Conservation (phyloP, 2,329 filamentous ascomycete genomes). For the Whalleya microplaca region DNA sequence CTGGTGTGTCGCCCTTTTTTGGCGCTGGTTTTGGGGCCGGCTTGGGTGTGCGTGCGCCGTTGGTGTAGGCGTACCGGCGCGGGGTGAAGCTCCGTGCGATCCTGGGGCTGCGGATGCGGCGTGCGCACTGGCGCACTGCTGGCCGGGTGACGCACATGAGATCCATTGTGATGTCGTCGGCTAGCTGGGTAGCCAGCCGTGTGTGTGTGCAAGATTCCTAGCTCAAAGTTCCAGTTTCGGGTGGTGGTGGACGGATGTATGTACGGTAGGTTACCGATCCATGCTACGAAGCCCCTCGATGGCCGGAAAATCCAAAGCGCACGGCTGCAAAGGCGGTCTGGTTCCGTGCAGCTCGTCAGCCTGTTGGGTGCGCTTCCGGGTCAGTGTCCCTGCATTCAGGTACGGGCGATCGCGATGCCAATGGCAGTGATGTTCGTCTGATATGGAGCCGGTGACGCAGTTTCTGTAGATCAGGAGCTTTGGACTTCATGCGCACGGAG, state of each 20-base stretch:
- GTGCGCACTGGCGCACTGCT: conserved; percentile 7
- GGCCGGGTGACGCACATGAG: conserved; percentile 8
- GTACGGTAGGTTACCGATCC: background rate
- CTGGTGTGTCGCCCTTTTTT: conserved; percentile 3
- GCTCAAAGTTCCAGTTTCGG: background rate
- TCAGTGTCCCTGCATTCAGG: conserved; percentile 6
- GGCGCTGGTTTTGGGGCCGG: too few species aligned
- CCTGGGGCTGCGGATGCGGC: conserved; percentile 8
- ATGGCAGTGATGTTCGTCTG: conserved; percentile 15
- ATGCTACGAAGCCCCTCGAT: background rate
- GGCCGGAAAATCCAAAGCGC: background rate
- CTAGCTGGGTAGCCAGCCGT: conserved; percentile 1
- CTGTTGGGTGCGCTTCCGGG: conserved; percentile 11
- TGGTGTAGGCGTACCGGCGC: too few species aligned
- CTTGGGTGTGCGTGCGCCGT: conserved; percentile 10
- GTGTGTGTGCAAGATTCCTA: background rate
- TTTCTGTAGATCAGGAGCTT: conserved; percentile 20
- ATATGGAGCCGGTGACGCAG: conserved; percentile 26
- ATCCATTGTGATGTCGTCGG: conserved; percentile 12
- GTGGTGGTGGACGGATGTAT: too few species aligned
- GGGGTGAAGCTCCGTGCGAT: conserved; percentile 15
- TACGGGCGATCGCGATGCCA: conserved; percentile 8
- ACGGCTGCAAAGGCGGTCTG: background rate
- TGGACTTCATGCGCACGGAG: conserved; percentile 6
- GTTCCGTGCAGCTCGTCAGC: conserved; percentile 2